A percentile compares a stretch with the other conserved stretches of the same genome.
Evolutionary conservation across 2,329 filamentous ascomycete species (phyloP).

Genomic region (Colletotrichum brevisporum): DNA sequence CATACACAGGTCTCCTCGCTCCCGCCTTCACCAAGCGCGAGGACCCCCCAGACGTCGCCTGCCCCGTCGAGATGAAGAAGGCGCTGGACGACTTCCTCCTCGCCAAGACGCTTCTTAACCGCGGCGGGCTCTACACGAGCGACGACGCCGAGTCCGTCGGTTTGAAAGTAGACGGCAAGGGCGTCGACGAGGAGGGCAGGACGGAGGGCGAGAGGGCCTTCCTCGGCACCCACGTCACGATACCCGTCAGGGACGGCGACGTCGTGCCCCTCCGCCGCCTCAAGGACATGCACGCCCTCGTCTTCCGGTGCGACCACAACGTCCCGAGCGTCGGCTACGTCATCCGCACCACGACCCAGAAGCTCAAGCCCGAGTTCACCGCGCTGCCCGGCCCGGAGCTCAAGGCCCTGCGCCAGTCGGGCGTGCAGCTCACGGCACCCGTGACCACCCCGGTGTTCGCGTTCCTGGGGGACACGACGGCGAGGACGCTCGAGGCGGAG

Average conservation of each 20-base stretch:
- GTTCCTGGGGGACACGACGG: conserved; percentile 64
- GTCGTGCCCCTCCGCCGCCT: conserved; percentile 52
- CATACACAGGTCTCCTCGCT: conserved; percentile 48
- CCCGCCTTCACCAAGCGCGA: conserved; percentile 60
- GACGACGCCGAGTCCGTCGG: conserved; percentile 45
- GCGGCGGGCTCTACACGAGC: conserved; percentile 53
- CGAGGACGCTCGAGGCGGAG: conserved; percentile 54
- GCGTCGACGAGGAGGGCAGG: conserved; percentile 41
- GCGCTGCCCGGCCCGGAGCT: conserved; percentile 54
- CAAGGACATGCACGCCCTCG: conserved; percentile 56
- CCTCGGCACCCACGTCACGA: conserved; percentile 56
- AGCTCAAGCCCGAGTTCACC: conserved; percentile 55
- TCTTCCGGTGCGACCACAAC: conserved; percentile 61
- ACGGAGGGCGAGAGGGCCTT: conserved; percentile 43
- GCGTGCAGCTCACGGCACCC: conserved; percentile 56
- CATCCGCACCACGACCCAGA: conserved; percentile 56
- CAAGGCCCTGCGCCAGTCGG: conserved; percentile 53
- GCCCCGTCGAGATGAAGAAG: conserved; percentile 56
- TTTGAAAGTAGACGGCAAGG: conserved; percentile 38
- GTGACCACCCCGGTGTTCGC: conserved; percentile 59
- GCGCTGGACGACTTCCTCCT: conserved; percentile 57
- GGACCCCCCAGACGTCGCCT: conserved; percentile 62
- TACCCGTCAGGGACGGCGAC: conserved; percentile 54
- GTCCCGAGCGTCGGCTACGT: conserved; percentile 64
- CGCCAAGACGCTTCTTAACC: conserved; percentile 58